Conservation (phyloP, 176 grass and related monocot species). For the Raddia guianensis region DNA sequence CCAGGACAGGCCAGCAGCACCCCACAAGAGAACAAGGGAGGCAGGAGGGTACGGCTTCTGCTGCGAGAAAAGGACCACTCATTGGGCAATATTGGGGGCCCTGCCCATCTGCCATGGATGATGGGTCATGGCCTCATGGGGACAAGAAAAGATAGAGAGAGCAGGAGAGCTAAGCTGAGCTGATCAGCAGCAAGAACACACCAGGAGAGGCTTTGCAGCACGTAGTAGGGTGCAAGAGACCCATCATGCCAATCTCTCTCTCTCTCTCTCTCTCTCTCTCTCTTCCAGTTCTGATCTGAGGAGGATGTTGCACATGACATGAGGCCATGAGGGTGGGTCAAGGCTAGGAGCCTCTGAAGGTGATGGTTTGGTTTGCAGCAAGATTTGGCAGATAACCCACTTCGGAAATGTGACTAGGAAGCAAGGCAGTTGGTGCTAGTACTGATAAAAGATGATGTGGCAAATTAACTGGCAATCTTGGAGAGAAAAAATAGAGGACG, state of each 20-base stretch:
- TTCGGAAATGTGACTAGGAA: slow-evolving; percentile 41
- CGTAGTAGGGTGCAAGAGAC: not conserved
- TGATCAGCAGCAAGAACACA: not conserved
- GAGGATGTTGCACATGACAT: not conserved
- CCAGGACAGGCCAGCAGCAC: slow-evolving; percentile 1
- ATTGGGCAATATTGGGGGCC: not conserved
- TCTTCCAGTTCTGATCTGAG: not conserved
- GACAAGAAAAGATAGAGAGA: slow-evolving; percentile 18
- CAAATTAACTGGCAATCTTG: too few relatives aligned
- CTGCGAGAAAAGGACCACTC: slow-evolving; percentile 44
- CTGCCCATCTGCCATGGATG: too few relatives aligned
- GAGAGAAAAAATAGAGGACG: too few relatives aligned
- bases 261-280: not conserved
- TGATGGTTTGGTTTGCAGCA: slow-evolving; percentile 32
- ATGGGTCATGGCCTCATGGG: not conserved
- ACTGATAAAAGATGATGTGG: not conserved
- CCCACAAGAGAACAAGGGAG: slow-evolving; percentile 41
- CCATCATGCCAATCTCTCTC: not conserved
- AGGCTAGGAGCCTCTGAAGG: not conserved
- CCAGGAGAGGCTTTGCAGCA: not conserved
- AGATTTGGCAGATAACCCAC: slow-evolving; percentile 38
- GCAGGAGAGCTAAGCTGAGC: not conserved
- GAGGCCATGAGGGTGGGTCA: not conserved
- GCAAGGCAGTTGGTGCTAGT: not conserved
- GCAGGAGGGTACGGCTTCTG: slow-evolving; percentile 41